A percentile compares a stretch with the other conserved stretches of the same genome.
Conservation (phyloP, 2,329 filamentous ascomycete genomes). For the Lachnellula hyalina region DNA sequence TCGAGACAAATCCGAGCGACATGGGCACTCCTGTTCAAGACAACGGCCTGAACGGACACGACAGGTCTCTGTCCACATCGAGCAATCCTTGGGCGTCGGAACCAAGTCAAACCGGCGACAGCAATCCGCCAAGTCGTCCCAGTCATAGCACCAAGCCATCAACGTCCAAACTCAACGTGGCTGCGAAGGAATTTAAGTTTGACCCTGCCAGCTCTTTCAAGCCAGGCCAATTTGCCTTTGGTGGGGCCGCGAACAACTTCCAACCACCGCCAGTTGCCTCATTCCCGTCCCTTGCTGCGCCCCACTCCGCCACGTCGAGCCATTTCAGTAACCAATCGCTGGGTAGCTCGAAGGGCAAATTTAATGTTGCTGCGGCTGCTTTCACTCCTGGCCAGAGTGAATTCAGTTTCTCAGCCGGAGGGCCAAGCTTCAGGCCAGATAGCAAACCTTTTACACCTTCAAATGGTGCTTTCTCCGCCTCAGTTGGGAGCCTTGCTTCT, state of each 20-base stretch:
- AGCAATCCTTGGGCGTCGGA: slow-evolving; percentile 59
- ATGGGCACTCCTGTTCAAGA: slow-evolving; percentile 58
- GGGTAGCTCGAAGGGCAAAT: slow-evolving; percentile 38
- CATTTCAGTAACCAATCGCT: slow-evolving; percentile 26
- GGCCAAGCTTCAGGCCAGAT: slow-evolving; percentile 67
- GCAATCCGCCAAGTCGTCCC: slow-evolving; percentile 35
- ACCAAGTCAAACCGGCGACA: slow-evolving; percentile 36
- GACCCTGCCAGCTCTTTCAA: slow-evolving; percentile 45
- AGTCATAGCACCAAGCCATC: slow-evolving; percentile 66
- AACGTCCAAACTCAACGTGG: slow-evolving; percentile 77
- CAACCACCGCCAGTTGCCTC: slow-evolving; percentile 38
- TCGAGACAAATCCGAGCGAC: slow-evolving; percentile 70
- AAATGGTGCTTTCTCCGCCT: slow-evolving; percentile 39
- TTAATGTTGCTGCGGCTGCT: slow-evolving; percentile 64
- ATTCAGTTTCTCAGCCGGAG: slow-evolving; percentile 64
- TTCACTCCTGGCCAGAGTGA: slow-evolving; percentile 64
- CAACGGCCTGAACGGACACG: slow-evolving; percentile 44
- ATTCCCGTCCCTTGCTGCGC: slow-evolving; percentile 20
- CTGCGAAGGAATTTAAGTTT: slow-evolving; percentile 85
- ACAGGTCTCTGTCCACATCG: slow-evolving; percentile 48
- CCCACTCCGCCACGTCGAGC: slow-evolving; percentile 34
- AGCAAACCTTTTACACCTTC: slow-evolving; percentile 71
- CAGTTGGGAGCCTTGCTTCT: slow-evolving; percentile 43
- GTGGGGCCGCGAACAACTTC: slow-evolving; percentile 34
- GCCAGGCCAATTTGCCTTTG: slow-evolving; percentile 47